Evolutionary conservation across 176 grass and related monocot genomes (phyloP).

Genomic region (Carex pumila): DNA sequence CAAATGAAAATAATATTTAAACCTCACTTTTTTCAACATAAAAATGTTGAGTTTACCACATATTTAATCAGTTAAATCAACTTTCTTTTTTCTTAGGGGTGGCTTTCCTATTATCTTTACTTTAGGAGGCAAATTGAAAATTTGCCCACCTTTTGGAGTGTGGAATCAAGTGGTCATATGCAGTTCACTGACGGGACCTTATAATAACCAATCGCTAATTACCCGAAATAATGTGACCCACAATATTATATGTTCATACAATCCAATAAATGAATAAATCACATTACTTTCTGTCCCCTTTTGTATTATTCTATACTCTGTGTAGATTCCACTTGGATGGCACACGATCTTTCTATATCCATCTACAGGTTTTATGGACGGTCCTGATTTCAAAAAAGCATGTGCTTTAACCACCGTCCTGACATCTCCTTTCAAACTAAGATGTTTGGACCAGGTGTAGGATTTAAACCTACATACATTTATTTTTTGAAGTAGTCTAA

Average conservation of each 20-base stretch:
- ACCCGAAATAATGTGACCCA: background rate
- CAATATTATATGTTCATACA: background rate
- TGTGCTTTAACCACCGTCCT: slow-evolving; percentile 6
- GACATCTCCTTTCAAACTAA: background rate
- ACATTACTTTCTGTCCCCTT: background rate
- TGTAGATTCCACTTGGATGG: slow-evolving; percentile 13
- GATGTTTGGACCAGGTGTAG: background rate
- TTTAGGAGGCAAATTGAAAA: background rate
- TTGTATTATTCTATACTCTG: background rate
- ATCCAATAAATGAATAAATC: background rate
- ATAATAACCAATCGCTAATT: background rate
- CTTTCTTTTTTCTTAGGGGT: background rate
- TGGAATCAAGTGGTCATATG: background rate
- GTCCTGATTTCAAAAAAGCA: slow-evolving; percentile 7
- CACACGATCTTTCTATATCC: background rate
- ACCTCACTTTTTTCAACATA: background rate
- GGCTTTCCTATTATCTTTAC: background rate
- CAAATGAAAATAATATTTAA: background rate
- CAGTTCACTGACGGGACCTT: background rate
- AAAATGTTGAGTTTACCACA: background rate
- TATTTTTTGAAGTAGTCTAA: too few species aligned
- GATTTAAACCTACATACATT: background rate
- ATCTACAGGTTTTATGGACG: background rate
- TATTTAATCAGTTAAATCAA: background rate
- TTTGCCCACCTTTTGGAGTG: background rate